Conservation (phyloP, 1,139 yeast species). For the Geotrichum europaeum region DNA sequence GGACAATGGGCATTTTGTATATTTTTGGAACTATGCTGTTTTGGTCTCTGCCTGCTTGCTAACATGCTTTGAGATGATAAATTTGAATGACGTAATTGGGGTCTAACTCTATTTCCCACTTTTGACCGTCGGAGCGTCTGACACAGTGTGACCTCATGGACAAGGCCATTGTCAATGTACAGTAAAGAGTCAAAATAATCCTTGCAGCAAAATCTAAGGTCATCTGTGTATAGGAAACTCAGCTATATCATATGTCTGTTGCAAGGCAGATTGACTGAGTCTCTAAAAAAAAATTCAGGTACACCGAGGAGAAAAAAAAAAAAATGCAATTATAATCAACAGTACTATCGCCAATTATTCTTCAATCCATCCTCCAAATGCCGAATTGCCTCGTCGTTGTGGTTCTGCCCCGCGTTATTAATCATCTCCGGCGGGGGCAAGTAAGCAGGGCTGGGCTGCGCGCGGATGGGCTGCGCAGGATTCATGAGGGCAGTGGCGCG, state of each 20-base stretch:
- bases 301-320: neutral
- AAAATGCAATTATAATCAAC: neutral
- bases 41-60: neutral
- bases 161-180: neutral
- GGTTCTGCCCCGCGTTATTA: neutral
- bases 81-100: neutral
- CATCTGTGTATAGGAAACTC: too few relatives aligned
- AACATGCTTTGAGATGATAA: neutral
- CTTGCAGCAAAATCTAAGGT: neutral
- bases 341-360: slow-evolving; percentile 6
- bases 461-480: slow-evolving; percentile 36
- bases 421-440: slow-evolving; percentile 37
- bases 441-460: slow-evolving; percentile 40
- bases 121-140: neutral
- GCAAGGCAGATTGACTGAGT: too few relatives aligned
- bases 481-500: slow-evolving; percentile 40
- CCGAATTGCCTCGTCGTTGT: slow-evolving; percentile 17
- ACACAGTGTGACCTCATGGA: too few relatives aligned
- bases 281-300: too few relatives aligned
- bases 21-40: neutral
- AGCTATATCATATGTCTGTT: too few relatives aligned
- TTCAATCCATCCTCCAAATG: slow-evolving; percentile 13
- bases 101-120: neutral
- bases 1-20: neutral
- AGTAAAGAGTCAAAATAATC: neutral